phyloP scores from a whole-genome alignment of 306 rosid genomes.

The Vachellia collinsii region DNA sequence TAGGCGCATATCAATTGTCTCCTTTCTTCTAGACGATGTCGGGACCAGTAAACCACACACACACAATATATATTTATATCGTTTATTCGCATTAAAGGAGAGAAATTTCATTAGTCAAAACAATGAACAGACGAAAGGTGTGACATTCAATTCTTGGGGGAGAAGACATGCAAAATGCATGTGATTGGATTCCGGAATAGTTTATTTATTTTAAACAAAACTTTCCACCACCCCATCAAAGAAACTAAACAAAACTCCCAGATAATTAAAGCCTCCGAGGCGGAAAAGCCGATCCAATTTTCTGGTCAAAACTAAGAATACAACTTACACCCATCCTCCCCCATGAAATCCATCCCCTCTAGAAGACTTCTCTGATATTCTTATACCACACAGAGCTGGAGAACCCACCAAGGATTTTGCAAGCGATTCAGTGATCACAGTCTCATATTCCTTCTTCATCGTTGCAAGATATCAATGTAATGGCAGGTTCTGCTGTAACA shows the following conservation, averaged over 20 bases:
- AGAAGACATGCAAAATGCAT: neutral
- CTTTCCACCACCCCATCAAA: neutral
- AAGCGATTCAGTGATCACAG: neutral
- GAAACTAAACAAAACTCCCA: neutral
- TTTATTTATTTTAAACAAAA: neutral
- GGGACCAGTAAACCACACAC: too few species aligned
- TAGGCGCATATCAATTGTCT: too few species aligned
- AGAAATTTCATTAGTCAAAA: neutral
- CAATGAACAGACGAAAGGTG: neutral
- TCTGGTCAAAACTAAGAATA: neutral
- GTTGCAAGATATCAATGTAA: neutral
- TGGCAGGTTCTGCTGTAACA: constrained; percentile 5
- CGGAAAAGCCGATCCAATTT: neutral
- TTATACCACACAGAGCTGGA: neutral
- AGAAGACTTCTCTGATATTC: neutral
- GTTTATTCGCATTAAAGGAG: neutral
- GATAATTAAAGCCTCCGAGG: neutral
- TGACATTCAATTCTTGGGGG: neutral
- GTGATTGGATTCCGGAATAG: too few species aligned
- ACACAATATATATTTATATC: too few species aligned
- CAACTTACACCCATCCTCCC: neutral
- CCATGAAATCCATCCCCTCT: neutral
- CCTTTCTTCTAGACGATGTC: too few species aligned
- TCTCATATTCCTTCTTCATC: too few species aligned
- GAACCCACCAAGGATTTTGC: neutral